phyloP scores from a whole-genome alignment of 2,329 filamentous ascomycete genomes.

The Intubia oerlemansii region DNA sequence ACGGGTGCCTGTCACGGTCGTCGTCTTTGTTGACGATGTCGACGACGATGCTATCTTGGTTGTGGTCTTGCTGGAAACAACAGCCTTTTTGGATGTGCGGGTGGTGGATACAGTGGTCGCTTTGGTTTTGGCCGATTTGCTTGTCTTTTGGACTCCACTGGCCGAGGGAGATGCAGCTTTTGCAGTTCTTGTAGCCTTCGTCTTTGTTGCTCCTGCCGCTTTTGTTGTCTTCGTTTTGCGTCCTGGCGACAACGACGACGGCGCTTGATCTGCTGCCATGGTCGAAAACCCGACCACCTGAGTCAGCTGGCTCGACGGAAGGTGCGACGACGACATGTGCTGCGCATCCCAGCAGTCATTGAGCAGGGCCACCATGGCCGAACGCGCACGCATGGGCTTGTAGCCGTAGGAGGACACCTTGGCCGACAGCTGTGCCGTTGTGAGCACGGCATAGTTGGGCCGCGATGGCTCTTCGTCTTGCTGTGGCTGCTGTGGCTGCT shows the following conservation, averaged over 20 bases:
- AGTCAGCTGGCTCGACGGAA: too few species aligned
- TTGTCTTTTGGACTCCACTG: too few species aligned
- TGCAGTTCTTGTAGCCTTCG: neutral
- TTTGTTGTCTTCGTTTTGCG: neutral
- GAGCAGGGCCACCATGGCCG: conserved; percentile 47
- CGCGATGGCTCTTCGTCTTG: conserved; percentile 6
- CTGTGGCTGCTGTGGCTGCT: neutral
- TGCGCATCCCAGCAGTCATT: conserved; percentile 40
- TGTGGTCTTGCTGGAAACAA: too few species aligned
- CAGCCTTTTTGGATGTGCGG: too few species aligned
- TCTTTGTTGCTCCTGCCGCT: conserved; percentile 1
- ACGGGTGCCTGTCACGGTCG: too few species aligned
- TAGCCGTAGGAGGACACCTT: conserved; percentile 47
- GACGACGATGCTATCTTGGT: conserved; percentile 2
- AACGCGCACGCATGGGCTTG: conserved; percentile 46
- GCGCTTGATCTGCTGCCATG: too few species aligned
- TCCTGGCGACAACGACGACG: too few species aligned
- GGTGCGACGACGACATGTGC: too few species aligned
- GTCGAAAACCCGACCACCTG: too few species aligned
- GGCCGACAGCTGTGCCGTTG: conserved; percentile 38
- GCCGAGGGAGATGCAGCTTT: too few species aligned
- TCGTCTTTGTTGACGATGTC: conserved; percentile 2
- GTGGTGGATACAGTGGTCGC: too few species aligned
- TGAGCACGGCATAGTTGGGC: conserved; percentile 39
- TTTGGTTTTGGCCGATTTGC: neutral